Evolutionary conservation across 129 eudicot genomes (phyloP).

Genomic region (Flaveria ramosissima): DNA sequence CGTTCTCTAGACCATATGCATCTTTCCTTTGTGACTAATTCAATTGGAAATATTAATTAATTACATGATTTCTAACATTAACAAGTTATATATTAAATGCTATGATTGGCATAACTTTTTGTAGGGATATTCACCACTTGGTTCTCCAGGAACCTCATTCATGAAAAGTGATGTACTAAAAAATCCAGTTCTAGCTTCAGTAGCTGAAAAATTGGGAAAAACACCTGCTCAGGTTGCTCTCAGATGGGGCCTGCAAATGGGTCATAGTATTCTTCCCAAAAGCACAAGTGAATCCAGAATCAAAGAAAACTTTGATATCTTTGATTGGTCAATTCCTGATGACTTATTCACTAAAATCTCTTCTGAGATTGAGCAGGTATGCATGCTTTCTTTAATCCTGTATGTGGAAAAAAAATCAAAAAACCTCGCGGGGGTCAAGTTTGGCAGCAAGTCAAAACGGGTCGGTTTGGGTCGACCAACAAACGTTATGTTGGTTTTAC

Average conservation of each 20-base stretch:
- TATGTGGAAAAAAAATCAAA: not conserved
- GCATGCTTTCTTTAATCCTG: not conserved
- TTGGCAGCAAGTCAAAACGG: too few relatives aligned
- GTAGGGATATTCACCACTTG: constrained; percentile 83
- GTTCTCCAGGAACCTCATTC: constrained; percentile 61
- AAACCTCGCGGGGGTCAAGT: not conserved
- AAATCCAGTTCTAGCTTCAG: constrained; percentile 46
- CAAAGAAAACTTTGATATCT: constrained; percentile 62
- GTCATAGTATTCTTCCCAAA: constrained; percentile 80
- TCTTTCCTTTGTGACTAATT: not conserved
- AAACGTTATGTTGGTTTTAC: too few relatives aligned
- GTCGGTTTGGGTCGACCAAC: too few relatives aligned
- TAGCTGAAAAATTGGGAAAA: constrained; percentile 69
- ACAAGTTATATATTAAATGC: not conserved
- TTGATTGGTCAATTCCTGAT: constrained; percentile 78
- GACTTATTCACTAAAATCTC: constrained; percentile 53
- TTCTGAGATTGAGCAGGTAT: constrained; percentile 66
- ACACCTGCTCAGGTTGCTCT: constrained; percentile 87
- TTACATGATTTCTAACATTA: not conserved
- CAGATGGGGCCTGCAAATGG: constrained; percentile 82
- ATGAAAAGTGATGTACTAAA: constrained; percentile 55
- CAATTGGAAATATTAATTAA: too few relatives aligned
- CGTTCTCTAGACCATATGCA: too few relatives aligned
- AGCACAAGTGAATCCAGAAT: constrained; percentile 62
- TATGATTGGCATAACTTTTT: not conserved